phyloP scores from a whole-genome alignment of 352 stramenopile species.

The Pythium dissotocum region DNA sequence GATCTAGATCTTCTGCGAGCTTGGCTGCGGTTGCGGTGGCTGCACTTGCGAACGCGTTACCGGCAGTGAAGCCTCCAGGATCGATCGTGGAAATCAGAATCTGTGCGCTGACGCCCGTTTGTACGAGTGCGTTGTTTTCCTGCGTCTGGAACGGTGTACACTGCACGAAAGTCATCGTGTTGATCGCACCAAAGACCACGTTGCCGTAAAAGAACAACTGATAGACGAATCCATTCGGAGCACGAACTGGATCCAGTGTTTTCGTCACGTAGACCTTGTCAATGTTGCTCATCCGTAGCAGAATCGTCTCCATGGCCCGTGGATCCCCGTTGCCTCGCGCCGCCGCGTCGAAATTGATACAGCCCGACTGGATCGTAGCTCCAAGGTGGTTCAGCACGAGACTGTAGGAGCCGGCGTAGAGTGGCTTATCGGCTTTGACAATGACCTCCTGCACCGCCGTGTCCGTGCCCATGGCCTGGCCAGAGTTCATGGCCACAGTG shows the following conservation, averaged over 20 bases:
- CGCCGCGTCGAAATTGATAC: conserved; percentile 64
- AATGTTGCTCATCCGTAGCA: conserved; percentile 66
- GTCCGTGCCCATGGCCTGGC: conserved; percentile 70
- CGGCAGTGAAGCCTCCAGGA: conserved; percentile 44
- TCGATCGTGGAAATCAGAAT: conserved; percentile 48
- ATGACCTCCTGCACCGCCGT: conserved; percentile 71
- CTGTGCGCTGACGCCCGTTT: conserved; percentile 30
- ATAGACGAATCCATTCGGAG: conserved; percentile 68
- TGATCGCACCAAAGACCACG: conserved; percentile 43
- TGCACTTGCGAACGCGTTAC: conserved; percentile 57
- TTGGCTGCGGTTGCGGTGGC: conserved; percentile 40
- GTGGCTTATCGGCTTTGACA: conserved; percentile 47
- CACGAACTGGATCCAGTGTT: conserved; percentile 29
- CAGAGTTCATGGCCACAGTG: conserved; percentile 36
- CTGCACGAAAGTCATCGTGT: conserved; percentile 21
- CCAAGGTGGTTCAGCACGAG: conserved; percentile 53
- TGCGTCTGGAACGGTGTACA: conserved; percentile 65
- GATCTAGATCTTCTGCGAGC: conserved; percentile 48
- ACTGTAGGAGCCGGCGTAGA: conserved; percentile 58
- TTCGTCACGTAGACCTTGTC: conserved; percentile 78
- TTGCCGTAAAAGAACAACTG: conserved; percentile 79
- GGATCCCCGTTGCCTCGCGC: conserved; percentile 37
- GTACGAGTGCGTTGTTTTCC: conserved; percentile 61
- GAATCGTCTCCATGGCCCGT: conserved; percentile 50
- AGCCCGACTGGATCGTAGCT: conserved; percentile 32